Conservation (phyloP, 2,329 filamentous ascomycete genomes). For the Colletotrichum sojae region DNA sequence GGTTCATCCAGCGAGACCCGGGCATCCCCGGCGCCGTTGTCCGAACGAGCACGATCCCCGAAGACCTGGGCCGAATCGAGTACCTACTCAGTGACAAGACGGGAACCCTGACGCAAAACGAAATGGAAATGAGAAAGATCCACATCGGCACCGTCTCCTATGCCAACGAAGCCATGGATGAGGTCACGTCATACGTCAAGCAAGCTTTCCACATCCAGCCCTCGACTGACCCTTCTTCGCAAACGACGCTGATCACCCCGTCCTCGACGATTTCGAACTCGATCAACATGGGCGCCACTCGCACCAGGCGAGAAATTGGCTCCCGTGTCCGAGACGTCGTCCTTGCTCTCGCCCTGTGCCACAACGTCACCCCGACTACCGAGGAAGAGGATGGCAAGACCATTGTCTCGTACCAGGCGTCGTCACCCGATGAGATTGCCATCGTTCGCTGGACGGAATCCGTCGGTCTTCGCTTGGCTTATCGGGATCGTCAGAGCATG, state of each 20-base stretch:
- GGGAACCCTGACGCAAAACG: constrained; percentile 96
- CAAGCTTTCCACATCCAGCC: constrained; percentile 80
- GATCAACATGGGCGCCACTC: constrained; percentile 75
- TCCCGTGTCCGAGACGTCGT: constrained; percentile 94
- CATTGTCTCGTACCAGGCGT: constrained; percentile 92
- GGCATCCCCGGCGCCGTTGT: constrained; percentile 95
- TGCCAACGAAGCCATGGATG: constrained; percentile 98
- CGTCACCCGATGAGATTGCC: constrained; percentile 97
- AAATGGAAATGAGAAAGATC: constrained; percentile 99
- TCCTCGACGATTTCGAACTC: constrained; percentile 78
- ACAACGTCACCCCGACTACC: constrained; percentile 94
- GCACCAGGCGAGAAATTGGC: constrained; percentile 93
- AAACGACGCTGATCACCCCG: constrained; percentile 76
- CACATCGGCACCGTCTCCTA: constrained; percentile 99
- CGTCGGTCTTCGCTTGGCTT: constrained; percentile 86
- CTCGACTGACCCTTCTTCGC: constrained; percentile 60
- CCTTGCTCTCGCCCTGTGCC: constrained; percentile 90
- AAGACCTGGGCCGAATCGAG: constrained; percentile 95
- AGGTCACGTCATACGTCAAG: constrained; percentile 87
- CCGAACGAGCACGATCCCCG: constrained; percentile 95
- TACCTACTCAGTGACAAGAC: constrained; percentile 98
- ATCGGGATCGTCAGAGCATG: constrained; percentile 91
- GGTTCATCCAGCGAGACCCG: constrained; percentile 92
- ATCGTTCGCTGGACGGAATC: constrained; percentile 97
- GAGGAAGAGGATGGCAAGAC: constrained; percentile 85